phyloP scores from a whole-genome alignment of 2,329 filamentous ascomycete species.

The Xylariaceae sp. region DNA sequence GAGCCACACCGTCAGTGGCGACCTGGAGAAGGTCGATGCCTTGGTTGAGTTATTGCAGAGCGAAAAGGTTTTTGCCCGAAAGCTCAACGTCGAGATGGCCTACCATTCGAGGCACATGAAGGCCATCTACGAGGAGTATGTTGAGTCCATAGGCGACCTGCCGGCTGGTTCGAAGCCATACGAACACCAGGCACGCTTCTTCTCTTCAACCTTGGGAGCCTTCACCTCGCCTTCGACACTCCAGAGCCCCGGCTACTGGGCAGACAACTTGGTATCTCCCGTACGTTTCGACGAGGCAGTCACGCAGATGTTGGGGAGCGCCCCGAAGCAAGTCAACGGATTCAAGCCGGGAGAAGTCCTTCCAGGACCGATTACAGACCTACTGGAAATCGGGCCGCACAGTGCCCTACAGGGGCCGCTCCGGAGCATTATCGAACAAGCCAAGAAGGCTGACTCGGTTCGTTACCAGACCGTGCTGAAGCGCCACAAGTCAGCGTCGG shows the following conservation, averaged over 20 bases:
- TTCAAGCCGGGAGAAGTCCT: not conserved
- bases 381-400: conserved; percentile 17
- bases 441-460: conserved; percentile 1
- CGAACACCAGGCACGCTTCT: conserved; percentile 6
- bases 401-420: conserved; percentile 27
- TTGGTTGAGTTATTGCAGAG: conserved; percentile 7
- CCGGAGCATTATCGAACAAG: conserved; percentile 3
- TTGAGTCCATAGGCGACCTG: conserved; percentile 4
- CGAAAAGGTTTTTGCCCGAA: conserved; percentile 12
- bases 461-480: conserved; percentile 9
- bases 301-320: conserved; percentile 3
- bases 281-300: conserved; percentile 11
- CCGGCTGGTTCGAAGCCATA: conserved; percentile 5
- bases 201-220: conserved; percentile 8
- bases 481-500: conserved; percentile 5
- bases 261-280: conserved; percentile 11
- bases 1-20: conserved; percentile 18
- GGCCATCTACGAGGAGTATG: conserved; percentile 18
- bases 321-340: not conserved
- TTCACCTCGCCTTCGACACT: conserved; percentile 4
- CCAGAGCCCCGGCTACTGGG: conserved; percentile 26
- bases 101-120: conserved; percentile 27
- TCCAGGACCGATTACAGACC: conserved; percentile 6
- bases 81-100: conserved; percentile 14
- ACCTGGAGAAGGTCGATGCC: conserved; percentile 8